Evolutionary conservation across 441 rosid genomes (phyloP).

Genomic region (Euphorbia neoarborescens): DNA sequence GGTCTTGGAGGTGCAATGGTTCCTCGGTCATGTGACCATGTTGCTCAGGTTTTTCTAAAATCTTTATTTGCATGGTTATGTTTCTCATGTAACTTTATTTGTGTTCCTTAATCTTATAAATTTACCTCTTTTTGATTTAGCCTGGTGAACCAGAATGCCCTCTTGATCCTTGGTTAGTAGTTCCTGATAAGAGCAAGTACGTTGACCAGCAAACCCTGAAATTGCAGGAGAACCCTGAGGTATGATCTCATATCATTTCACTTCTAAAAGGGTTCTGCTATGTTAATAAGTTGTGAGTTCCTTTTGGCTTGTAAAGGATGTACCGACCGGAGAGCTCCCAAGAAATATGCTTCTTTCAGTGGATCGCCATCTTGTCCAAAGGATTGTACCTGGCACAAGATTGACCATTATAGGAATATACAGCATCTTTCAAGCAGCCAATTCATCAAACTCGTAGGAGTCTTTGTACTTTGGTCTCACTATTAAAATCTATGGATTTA

Average conservation of each 20-base stretch:
- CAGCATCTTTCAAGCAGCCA: constrained; percentile 79
- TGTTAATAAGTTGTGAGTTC: neutral
- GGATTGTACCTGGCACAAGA: constrained; percentile 88
- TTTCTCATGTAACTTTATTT: neutral
- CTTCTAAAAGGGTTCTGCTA: neutral
- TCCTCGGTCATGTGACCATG: constrained; percentile 84
- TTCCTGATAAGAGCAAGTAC: constrained; percentile 83
- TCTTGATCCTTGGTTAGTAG: constrained; percentile 90
- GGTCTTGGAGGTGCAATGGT: constrained; percentile 98
- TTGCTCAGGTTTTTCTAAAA: constrained; percentile 58
- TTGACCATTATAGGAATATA: constrained; percentile 88
- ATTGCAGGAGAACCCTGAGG: constrained; percentile 95
- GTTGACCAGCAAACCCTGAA: constrained; percentile 94
- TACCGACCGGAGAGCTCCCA: constrained; percentile 97
- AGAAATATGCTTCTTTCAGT: constrained; percentile 87
- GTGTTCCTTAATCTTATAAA: neutral
- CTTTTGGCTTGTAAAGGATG: constrained; percentile 49
- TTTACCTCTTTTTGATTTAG: constrained; percentile 22
- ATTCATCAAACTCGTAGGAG: constrained; percentile 61
- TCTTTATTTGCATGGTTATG: neutral
- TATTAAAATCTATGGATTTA: constrained; percentile 5
- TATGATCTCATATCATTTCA: constrained; percentile 18
- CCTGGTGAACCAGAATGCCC: constrained; percentile 90
- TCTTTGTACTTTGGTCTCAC: constrained; percentile 6
- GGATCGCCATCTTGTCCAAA: constrained; percentile 86